Percentiles rank a stretch among this genome's conserved stretches.
Conservation (phyloP, 176 grass and related monocot genomes). For the Oryza glumipatula region DNA sequence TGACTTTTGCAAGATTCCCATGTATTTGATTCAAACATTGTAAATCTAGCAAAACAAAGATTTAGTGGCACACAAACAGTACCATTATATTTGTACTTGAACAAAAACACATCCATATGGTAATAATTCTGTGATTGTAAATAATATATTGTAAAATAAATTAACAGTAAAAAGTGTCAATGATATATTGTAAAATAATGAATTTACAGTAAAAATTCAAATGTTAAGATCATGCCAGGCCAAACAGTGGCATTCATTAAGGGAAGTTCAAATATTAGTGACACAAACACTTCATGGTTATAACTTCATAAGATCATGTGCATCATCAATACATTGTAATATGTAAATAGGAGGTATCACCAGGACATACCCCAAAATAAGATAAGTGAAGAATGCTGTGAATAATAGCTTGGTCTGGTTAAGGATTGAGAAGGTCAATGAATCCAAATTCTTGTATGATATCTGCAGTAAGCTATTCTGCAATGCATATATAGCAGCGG, state of each 20-base stretch:
- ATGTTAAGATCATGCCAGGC: neutral
- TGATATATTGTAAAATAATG: too few relatives aligned
- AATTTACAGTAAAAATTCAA: neutral
- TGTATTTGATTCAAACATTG: neutral
- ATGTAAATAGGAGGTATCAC: slow-evolving; percentile 30
- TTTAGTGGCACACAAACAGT: neutral
- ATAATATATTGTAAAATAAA: neutral
- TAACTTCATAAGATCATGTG: slow-evolving; percentile 6
- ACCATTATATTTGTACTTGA: neutral
- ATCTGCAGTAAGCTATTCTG: slow-evolving; percentile 97
- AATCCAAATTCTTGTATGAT: slow-evolving; percentile 99
- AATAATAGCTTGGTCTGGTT: slow-evolving; percentile 98
- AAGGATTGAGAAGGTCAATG: slow-evolving; percentile 96
- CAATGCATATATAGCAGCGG: slow-evolving; percentile 93
- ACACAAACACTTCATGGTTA: slow-evolving; percentile 9
- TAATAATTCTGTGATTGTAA: neutral
- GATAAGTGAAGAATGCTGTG: slow-evolving; percentile 88
- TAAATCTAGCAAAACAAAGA: neutral
- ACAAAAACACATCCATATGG: neutral
- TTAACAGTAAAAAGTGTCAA: neutral
- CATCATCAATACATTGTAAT: slow-evolving; percentile 22
- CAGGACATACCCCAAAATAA: slow-evolving; percentile 84
- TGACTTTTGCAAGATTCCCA: neutral
- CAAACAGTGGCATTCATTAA: slow-evolving; percentile 6
- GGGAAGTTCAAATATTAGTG: slow-evolving; percentile 21